Evolutionary conservation across 768 basidiomycete genomes (phyloP), one percentile per base, ranked within the genome.

Genomic region (Podaxis carcinomalis): DNA sequence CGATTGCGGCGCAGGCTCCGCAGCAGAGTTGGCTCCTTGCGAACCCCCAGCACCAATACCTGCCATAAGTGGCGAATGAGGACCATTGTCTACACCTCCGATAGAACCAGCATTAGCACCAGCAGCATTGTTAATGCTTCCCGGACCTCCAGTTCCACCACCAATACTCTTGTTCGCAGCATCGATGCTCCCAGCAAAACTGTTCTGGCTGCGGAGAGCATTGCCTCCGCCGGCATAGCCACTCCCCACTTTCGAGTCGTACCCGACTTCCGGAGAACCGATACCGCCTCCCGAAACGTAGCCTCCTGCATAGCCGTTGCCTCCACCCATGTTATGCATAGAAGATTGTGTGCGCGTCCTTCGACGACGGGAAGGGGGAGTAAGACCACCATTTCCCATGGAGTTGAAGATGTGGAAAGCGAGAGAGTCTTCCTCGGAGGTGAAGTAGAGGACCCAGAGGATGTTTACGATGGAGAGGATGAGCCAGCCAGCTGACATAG

Each of bases 381-480:
- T 86, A 52, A 93, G 87, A 44, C 92, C 91, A 57, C 92, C 92
- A 40, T 90, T 90, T 57, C 92, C 92, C 68, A 92, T 77, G n/a
- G 85, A 82, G 73, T 93, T 95, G 83, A 97, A 92, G 64, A 96
- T 67, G 73, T 95, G 83, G 53, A 94, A 83, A 28, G 82, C 75
- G 64, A 93, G 86, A 0, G 94, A 93, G 69, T 95, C 94, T 68
- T 97, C 95, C 69, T 98, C 95, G 1, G 95, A 92, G 2, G 95
- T 97, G 74, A 99, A 96, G 79, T 93, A 97, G 62, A 98, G 84
- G 13, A 95, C 86, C 96, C 96, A 99, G 62, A 98, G 75, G 70
- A 98, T 91, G 80, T 98, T 82, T 60, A 95, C 91, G 63, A 98
- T 83, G 35, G 94, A 79, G 56, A 96, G 84, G 63, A 99, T 86